Conservation (phyloP, 1,284 basidiomycete genomes). For the Ceratobasidium sp. region DNA sequence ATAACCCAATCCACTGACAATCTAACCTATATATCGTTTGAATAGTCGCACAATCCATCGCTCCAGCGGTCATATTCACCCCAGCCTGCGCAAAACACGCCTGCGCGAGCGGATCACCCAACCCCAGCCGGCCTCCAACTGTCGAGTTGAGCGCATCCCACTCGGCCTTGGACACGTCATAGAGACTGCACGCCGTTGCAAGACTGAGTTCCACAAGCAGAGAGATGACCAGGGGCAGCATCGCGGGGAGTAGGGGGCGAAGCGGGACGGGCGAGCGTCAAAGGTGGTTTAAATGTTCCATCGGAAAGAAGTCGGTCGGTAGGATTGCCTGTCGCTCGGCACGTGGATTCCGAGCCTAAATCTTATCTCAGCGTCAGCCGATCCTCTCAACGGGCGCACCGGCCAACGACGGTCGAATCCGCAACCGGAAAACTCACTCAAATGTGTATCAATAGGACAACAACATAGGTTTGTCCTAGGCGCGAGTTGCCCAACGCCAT, state of each 20-base stretch:
- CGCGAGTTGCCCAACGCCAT: no score
- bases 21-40: constrained; percentile 27
- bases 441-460: no score
- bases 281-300: constrained; percentile 5
- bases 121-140: constrained; percentile 21
- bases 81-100: constrained; percentile 28
- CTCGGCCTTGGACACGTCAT: constrained; percentile 19
- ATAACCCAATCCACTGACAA: background rate
- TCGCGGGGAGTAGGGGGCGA: constrained; percentile 27
- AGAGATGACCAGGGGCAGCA: constrained; percentile 18
- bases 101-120: constrained; percentile 15
- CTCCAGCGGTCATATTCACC: background rate
- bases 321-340: background rate
- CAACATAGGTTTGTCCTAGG: no score
- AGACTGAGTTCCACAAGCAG: background rate
- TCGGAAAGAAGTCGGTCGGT: constrained; percentile 17
- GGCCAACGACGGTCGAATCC: no score
- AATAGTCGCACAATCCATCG: constrained; percentile 27
- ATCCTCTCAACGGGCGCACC: background rate
- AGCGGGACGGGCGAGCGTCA: constrained; percentile 9
- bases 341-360: constrained; percentile 10
- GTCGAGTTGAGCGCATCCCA: constrained; percentile 38
- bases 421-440: no score
- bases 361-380: constrained; percentile 15
- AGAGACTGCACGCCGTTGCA: background rate